phyloP scores from a whole-genome alignment of 2,329 filamentous ascomycete species.

The Colletotrichum sojae region DNA sequence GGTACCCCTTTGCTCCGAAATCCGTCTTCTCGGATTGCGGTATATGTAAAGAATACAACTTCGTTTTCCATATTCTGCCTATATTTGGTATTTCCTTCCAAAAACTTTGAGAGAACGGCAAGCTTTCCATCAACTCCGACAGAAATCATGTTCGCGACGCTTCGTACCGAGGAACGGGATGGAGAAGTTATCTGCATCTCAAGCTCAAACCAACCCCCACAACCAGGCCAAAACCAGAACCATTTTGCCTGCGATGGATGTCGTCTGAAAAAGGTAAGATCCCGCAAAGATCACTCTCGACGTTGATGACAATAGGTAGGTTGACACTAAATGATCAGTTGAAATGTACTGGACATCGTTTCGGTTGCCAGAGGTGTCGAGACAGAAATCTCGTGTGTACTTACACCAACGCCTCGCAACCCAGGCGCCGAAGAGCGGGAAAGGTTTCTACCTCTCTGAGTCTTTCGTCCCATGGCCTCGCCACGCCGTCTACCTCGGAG shows the following conservation, averaged over 20 bases:
- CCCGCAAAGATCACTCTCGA: no score
- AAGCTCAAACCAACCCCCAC: slow-evolving; percentile 9
- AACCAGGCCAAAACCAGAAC: slow-evolving; percentile 15
- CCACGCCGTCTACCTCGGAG: slow-evolving; percentile 1
- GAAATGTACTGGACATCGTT: slow-evolving; percentile 21
- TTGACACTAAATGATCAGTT: background rate
- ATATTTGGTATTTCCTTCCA: no score
- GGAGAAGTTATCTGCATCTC: slow-evolving; percentile 25
- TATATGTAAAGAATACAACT: slow-evolving; percentile 10
- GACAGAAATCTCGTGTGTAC: slow-evolving; percentile 17
- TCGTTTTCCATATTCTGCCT: background rate
- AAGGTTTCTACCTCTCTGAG: background rate
- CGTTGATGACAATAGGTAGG: no score
- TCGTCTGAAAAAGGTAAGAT: slow-evolving; percentile 11
- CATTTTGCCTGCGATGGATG: slow-evolving; percentile 27
- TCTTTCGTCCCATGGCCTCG: background rate
- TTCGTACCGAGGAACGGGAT: slow-evolving; percentile 22
- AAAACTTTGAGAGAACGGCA: background rate
- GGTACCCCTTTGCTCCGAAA: background rate
- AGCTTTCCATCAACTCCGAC: background rate
- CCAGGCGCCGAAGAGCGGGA: background rate
- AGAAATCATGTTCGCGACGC: slow-evolving; percentile 21
- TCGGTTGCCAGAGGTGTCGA: slow-evolving; percentile 16
- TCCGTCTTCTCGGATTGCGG: background rate
- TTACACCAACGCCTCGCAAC: slow-evolving; percentile 10